Percentiles rank a stretch among this genome's conserved stretches.
phyloP scores from a whole-genome alignment of 495 filamentous ascomycete species.

The Penicillium goetzii region DNA sequence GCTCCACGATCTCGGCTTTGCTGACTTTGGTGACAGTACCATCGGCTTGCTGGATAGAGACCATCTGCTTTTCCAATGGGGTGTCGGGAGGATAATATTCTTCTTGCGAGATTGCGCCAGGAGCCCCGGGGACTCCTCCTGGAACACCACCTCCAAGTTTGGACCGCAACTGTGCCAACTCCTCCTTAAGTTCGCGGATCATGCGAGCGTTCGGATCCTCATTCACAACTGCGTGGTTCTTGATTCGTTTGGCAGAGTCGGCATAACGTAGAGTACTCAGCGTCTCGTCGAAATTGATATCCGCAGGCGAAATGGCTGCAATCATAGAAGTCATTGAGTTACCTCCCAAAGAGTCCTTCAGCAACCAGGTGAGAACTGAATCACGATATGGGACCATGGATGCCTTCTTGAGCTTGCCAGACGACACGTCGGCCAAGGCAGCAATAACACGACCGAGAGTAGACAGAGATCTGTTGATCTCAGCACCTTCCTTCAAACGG shows the following conservation, averaged over 20 bases:
- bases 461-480: constrained; percentile 96
- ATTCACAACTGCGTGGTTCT: constrained; percentile 99
- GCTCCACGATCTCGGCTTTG: constrained; percentile 97
- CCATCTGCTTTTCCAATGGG: constrained; percentile 91
- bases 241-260: constrained; percentile 97
- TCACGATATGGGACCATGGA: constrained; percentile 96
- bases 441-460: constrained; percentile 98
- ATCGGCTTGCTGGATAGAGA: constrained; percentile 86
- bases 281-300: constrained; percentile 99
- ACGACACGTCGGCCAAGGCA: constrained; percentile 87
- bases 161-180: constrained; percentile 80
- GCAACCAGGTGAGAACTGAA: constrained; percentile 91
- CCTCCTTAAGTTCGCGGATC: constrained; percentile 97
- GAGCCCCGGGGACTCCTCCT: constrained; percentile 39
- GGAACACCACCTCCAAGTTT: constrained; percentile 76
- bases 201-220: constrained; percentile 98
- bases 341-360: constrained; percentile 96
- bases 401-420: constrained; percentile 81
- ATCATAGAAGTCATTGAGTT: constrained; percentile 99
- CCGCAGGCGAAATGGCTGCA: constrained; percentile 95
- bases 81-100: constrained; percentile 90
- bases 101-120: constrained; percentile 57
- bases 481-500: constrained; percentile 95
- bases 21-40: constrained; percentile 92
- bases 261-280: constrained; percentile 94